Evolutionary conservation across 2,329 filamentous ascomycete species (phyloP).

Genomic region (Penicillium italicum): DNA sequence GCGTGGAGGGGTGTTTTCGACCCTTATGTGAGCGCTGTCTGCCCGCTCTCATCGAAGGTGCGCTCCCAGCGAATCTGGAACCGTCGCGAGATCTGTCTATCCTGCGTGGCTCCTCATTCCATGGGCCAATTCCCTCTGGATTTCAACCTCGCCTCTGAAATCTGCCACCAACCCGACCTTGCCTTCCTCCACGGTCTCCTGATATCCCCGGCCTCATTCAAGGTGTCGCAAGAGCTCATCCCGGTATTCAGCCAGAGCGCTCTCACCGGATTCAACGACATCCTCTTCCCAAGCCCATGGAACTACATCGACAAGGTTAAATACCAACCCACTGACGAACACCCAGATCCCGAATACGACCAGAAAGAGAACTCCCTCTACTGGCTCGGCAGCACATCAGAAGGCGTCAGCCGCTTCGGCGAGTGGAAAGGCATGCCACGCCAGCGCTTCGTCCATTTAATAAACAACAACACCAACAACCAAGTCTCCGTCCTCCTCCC

Average conservation of each 20-base stretch:
- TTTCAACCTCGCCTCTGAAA: constrained; percentile 62
- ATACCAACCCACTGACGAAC: constrained; percentile 50
- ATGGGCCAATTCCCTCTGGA: constrained; percentile 63
- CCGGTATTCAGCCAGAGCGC: constrained; percentile 76
- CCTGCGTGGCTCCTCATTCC: constrained; percentile 63
- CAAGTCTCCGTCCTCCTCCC: constrained; percentile 57
- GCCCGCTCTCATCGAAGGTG: constrained; percentile 59
- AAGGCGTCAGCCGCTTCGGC: constrained; percentile 51
- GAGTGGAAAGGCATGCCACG: constrained; percentile 65
- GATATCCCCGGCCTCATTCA: constrained; percentile 60
- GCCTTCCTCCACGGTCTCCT: constrained; percentile 71
- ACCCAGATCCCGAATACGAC: constrained; percentile 54
- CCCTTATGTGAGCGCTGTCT: constrained; percentile 51
- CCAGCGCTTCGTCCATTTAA: constrained; percentile 68
- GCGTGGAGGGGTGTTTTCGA: constrained; percentile 43
- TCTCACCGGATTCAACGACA: constrained; percentile 68
- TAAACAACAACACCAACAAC: constrained; percentile 55
- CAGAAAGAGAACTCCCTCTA: constrained; percentile 64
- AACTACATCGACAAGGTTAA: constrained; percentile 58
- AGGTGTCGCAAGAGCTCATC: constrained; percentile 61
- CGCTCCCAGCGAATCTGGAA: constrained; percentile 62
- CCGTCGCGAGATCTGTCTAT: constrained; percentile 59
- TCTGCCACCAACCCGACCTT: constrained; percentile 75
- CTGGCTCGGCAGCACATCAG: constrained; percentile 69
- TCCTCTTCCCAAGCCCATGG: constrained; percentile 66